phyloP scores from a whole-genome alignment of 139 green algal species.

The Zygnema cylindricum region DNA sequence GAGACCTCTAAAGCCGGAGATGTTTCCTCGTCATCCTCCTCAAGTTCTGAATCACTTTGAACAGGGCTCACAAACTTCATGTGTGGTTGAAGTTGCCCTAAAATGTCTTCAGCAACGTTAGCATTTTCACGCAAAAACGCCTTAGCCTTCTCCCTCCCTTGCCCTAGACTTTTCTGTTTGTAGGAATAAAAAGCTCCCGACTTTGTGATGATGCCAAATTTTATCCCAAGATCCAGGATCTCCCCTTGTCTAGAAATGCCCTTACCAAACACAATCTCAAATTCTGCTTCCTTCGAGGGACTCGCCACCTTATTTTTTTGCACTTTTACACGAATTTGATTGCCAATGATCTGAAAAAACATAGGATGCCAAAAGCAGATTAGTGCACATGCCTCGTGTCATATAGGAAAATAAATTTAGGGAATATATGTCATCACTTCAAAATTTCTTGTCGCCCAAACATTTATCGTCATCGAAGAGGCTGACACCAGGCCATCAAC shows the following conservation, averaged over 20 bases:
- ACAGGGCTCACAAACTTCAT: too few species aligned
- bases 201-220: constrained; percentile 8
- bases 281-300: constrained; percentile 14
- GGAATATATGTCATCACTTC: too few species aligned
- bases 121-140: constrained; percentile 25
- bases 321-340: constrained; percentile 26
- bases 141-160: constrained; percentile 53
- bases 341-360: constrained; percentile 24
- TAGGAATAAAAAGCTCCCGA: constrained; percentile 31
- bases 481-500: too few species aligned
- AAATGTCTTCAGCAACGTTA: background rate
- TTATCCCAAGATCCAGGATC: constrained; percentile 15
- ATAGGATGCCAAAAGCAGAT: background rate
- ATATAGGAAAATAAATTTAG: too few species aligned
- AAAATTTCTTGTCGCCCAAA: too few species aligned
- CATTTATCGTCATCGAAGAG: too few species aligned
- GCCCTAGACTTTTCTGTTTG: constrained; percentile 35
- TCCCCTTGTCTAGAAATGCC: constrained; percentile 25
- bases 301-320: constrained; percentile 45
- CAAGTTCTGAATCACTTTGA: too few species aligned
- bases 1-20: too few species aligned
- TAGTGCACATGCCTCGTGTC: too few species aligned
- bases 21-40: too few species aligned
- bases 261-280: constrained; percentile 35
- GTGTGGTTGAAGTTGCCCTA: too few species aligned